Conservation (phyloP, 2,329 filamentous ascomycete species). For the Dothidotthia symphoricarpi region DNA sequence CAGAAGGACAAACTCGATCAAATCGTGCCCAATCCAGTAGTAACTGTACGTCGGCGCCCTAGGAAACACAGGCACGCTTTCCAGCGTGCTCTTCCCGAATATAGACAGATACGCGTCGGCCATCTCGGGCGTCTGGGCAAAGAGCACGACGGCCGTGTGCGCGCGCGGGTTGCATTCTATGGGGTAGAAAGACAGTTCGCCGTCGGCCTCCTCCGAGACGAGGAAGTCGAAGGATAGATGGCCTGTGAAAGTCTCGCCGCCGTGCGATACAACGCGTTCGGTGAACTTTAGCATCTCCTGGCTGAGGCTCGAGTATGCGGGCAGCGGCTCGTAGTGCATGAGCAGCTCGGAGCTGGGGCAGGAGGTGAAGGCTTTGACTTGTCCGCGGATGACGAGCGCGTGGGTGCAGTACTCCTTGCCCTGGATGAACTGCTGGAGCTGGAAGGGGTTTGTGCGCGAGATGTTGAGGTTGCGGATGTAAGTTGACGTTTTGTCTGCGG, state of each 20-base stretch:
- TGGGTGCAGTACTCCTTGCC: constrained; percentile 71
- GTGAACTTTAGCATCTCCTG: constrained; percentile 66
- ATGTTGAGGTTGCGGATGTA: constrained; percentile 58
- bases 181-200: constrained; percentile 53
- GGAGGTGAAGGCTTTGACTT: constrained; percentile 64
- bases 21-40: constrained; percentile 69
- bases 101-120: constrained; percentile 30
- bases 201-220: constrained; percentile 48
- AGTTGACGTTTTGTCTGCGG: constrained; percentile 53
- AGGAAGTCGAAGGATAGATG: constrained; percentile 73
- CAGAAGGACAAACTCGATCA: constrained; percentile 52
- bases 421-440: constrained; percentile 66
- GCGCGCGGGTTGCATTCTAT: constrained; percentile 71
- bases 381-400: constrained; percentile 63
- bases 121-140: constrained; percentile 42
- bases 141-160: constrained; percentile 66
- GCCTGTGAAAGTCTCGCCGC: constrained; percentile 57
- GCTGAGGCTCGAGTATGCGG: constrained; percentile 54
- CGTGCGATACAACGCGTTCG: constrained; percentile 53
- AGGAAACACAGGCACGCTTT: constrained; percentile 16
- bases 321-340: constrained; percentile 66
- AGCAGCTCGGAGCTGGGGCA: constrained; percentile 62
- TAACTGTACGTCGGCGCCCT: constrained; percentile 35
- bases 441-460: constrained; percentile 57
- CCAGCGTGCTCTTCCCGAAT: constrained; percentile 20